Conservation (phyloP, 1,284 basidiomycete genomes). For the Apiotrichum sp. region DNA sequence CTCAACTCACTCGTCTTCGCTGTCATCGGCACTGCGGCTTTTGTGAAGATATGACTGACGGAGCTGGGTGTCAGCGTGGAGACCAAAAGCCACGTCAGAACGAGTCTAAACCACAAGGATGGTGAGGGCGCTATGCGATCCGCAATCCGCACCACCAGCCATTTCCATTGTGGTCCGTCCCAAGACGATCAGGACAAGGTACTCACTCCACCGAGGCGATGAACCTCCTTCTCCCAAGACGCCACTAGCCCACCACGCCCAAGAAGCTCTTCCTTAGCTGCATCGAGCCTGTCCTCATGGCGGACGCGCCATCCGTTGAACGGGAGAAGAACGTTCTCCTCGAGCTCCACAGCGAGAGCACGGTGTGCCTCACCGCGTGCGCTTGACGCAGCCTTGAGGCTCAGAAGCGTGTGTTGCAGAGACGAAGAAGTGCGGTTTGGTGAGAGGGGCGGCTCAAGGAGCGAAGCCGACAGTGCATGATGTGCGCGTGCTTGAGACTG, state of each 20-base stretch:
- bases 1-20: slow-evolving; percentile 73
- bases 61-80: slow-evolving; percentile 47
- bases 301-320: slow-evolving; percentile 40
- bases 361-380: slow-evolving; percentile 39
- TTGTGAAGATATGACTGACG: slow-evolving; percentile 72
- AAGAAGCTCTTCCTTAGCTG: slow-evolving; percentile 50
- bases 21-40: slow-evolving; percentile 73
- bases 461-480: slow-evolving; percentile 52
- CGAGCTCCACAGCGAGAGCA: slow-evolving; percentile 36
- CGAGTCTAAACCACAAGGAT: no score
- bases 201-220: slow-evolving; percentile 33
- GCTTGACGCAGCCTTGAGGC: slow-evolving; percentile 29
- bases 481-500: slow-evolving; percentile 52
- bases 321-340: slow-evolving; percentile 31
- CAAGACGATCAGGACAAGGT: neutral
- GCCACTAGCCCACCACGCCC: slow-evolving; percentile 55
- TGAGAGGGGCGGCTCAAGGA: slow-evolving; percentile 20
- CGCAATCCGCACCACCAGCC: no score
- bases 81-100: no score
- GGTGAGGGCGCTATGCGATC: no score
- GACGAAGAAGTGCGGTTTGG: slow-evolving; percentile 25
- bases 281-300: slow-evolving; percentile 36
- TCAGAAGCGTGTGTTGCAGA: slow-evolving; percentile 37
- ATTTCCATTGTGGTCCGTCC: no score
- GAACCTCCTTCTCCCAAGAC: slow-evolving; percentile 57